Evolutionary conservation across 805 yeast species (phyloP).

Genomic region (Pichia phayaonensis): DNA sequence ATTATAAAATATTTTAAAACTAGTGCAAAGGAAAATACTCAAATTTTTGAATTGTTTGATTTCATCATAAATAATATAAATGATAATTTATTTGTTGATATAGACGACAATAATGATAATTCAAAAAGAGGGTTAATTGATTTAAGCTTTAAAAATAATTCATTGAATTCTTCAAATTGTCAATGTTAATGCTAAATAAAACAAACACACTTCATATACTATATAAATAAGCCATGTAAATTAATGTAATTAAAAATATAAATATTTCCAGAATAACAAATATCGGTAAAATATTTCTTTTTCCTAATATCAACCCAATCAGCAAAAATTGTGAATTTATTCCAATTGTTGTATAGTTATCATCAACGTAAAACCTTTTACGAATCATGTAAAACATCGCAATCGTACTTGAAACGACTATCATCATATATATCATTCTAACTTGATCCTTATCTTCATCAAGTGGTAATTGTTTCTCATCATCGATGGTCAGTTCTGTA

Average conservation of each 20-base stretch:
- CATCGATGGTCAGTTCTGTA: not conserved
- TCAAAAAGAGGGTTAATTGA: slow-evolving; percentile 19
- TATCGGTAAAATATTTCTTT: not conserved
- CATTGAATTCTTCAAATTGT: slow-evolving; percentile 10
- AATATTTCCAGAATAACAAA: not conserved
- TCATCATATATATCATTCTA: not conserved
- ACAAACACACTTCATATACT: not conserved
- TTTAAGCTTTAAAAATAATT: slow-evolving; percentile 13
- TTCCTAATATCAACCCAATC: not conserved
- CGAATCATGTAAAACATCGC: not conserved
- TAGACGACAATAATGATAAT: slow-evolving; percentile 9
- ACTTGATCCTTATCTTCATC: not conserved
- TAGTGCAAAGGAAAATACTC: slow-evolving; percentile 67
- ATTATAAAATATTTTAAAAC: slow-evolving; percentile 32
- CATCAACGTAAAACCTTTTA: not conserved
- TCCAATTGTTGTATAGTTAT: not conserved
- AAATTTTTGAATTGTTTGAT: slow-evolving; percentile 41
- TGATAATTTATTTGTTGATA: slow-evolving; percentile 21
- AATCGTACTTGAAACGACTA: not conserved
- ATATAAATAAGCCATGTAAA: not conserved
- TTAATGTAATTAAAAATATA: not conserved
- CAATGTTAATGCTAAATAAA: slow-evolving; percentile 14
- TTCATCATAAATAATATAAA: slow-evolving; percentile 24
- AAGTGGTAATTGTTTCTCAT: not conserved
- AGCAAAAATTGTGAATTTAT: slow-evolving; percentile 2